Percentiles rank a stretch among this genome's conserved stretches.
Evolutionary conservation across 805 yeast species (phyloP).

Genomic region (Ogataea zsoltii): DNA sequence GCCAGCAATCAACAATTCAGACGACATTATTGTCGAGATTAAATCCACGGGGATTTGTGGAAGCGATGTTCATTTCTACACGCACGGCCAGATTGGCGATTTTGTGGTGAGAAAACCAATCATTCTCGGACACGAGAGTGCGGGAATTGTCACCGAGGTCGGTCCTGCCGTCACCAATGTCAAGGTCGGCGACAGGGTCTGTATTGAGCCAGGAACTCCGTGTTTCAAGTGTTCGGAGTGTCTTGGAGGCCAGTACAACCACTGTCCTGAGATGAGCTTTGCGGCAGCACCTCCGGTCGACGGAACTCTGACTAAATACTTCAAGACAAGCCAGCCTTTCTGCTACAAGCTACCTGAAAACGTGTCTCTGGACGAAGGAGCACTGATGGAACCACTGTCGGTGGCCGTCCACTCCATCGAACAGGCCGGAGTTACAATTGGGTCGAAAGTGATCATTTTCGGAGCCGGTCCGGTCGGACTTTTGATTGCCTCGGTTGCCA

Average conservation of each 20-base stretch:
- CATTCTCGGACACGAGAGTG: constrained; percentile 37
- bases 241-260: constrained; percentile 39
- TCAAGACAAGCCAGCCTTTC: constrained; percentile 35
- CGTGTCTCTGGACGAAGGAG: constrained; percentile 41
- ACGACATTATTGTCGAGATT: constrained; percentile 35
- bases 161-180: constrained; percentile 47
- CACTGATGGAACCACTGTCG: constrained; percentile 57
- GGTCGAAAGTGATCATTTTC: constrained; percentile 44
- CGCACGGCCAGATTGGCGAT: constrained; percentile 12
- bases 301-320: constrained; percentile 43
- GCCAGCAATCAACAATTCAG: constrained; percentile 26
- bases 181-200: constrained; percentile 58
- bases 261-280: constrained; percentile 42
- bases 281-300: constrained; percentile 36
- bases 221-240: constrained; percentile 46
- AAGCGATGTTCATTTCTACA: constrained; percentile 56
- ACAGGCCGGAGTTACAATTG: constrained; percentile 40
- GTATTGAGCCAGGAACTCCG: constrained; percentile 61
- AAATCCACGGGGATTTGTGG: constrained; percentile 66
- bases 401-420: constrained; percentile 63
- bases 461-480: constrained; percentile 66
- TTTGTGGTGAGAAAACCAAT: constrained; percentile 10
- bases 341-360: constrained; percentile 29
- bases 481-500: constrained; percentile 28
- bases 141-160: constrained; percentile 35